Evolutionary conservation across 768 basidiomycete species (phyloP), one percentile per base, ranked within the genome.

Genomic region (Coprinopsis strossmayeri): DNA sequence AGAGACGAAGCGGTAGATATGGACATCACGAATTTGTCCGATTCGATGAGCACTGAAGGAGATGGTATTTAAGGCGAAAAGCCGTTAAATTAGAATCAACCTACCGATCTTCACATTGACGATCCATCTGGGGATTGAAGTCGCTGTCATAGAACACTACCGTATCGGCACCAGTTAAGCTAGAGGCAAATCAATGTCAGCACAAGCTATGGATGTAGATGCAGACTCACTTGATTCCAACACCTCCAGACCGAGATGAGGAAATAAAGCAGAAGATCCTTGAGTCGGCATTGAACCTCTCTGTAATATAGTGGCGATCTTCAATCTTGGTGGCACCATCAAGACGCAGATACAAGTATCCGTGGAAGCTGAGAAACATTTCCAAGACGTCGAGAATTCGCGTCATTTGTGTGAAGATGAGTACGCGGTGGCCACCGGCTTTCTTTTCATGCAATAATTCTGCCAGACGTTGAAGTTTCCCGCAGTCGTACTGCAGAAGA

Each of bases 331-430:
- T 98, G 34, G 90, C 85, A 1, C 94, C 94, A 60, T 98, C 94
- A 27, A 98, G 69, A n/a, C 94, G 78, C 17, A 95, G 77, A 64
- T 98, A 98, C 10, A 94, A 78, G 61, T 94, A 88, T 0, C 94
- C 94, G 59, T 93, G 91, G 49, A 91, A 83, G 57, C 87, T 94
- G 50, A 97, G 75, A 64, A 92, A 98, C 15, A 84, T 83, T 62
- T 97, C 94, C 45, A 98, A 76, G 51, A 98, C 91, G 61, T 98
- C 94, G 50, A 98, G 74, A 26, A 98, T 84, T 51, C 77, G 76
- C 25, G 94, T 95, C 94, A 97, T 97, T 59, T 98, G 94, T 0
- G 94, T 97, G 66, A 98, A 98, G 53, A 98, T 94, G 40, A 98
- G 74, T 21, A 89, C 76, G 5, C 94, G 86, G 61, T 96, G 93